These are phyloP conservation scores for Trichaptum fuscoviolaceum DNA, from an alignment of 768 basidiomycete species.

Conservation along the genomic window DNA sequence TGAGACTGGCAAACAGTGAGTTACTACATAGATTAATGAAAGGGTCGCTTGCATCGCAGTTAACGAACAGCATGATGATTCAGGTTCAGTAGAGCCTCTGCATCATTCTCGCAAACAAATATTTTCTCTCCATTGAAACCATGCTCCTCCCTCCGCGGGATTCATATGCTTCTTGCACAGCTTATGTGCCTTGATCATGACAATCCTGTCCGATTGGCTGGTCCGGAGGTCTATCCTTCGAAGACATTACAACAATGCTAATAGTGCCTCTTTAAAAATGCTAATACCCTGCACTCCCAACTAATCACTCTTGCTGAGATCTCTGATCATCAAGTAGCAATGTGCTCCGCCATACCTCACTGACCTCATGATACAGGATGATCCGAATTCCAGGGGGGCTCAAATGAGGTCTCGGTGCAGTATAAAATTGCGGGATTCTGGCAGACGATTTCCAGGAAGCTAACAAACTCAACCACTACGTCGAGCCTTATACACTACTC, in stretches of 20 bases:
- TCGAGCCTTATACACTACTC: too few relatives aligned
- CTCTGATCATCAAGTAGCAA: background rate
- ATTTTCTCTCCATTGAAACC: background rate
- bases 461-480: background rate
- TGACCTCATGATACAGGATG: background rate
- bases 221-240: background rate
- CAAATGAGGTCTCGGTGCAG: too few relatives aligned
- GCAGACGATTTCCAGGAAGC: background rate
- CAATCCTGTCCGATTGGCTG: background rate
- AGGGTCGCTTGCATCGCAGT: background rate
- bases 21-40: background rate
- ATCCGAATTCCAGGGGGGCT: background rate
- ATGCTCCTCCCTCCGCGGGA: background rate
- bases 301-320: background rate
- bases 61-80: background rate
- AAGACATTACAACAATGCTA: background rate
- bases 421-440: background rate
- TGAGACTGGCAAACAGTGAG: too few relatives aligned
- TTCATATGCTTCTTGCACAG: background rate
- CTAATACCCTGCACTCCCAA: background rate
- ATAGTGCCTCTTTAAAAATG: background rate
- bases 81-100: background rate
- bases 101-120: background rate
- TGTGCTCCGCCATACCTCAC: background rate
- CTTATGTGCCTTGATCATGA: background rate